Evolutionary conservation across 2,329 filamentous ascomycete genomes (phyloP).

Genomic region (Aspergillus candidus): DNA sequence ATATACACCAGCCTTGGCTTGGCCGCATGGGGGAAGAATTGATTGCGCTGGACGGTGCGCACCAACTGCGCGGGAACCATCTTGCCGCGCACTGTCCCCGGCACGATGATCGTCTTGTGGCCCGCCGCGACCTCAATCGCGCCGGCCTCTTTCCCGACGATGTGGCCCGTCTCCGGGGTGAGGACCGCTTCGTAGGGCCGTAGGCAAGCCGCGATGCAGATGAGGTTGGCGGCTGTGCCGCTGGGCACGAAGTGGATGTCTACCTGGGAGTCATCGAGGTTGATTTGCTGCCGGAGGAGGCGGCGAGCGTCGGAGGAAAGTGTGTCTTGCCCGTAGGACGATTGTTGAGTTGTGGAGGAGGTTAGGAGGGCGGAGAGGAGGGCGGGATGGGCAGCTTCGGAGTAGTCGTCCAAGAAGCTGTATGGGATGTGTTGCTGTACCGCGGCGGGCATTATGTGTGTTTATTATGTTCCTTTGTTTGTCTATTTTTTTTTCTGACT

Average conservation of each 20-base stretch:
- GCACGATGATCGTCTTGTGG: slow-evolving; percentile 48
- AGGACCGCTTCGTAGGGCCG: slow-evolving; percentile 48
- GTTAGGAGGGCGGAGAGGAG: slow-evolving; percentile 43
- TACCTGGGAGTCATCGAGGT: slow-evolving; percentile 32
- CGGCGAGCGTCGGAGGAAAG: slow-evolving; percentile 40
- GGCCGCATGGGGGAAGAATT: slow-evolving; percentile 49
- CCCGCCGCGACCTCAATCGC: slow-evolving; percentile 46
- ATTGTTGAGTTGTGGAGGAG: slow-evolving; percentile 43
- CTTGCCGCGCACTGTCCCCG: slow-evolving; percentile 41
- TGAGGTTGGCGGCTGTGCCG: slow-evolving; percentile 48
- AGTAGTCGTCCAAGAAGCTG: slow-evolving; percentile 49
- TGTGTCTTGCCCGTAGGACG: slow-evolving; percentile 44
- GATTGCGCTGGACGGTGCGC: slow-evolving; percentile 43
- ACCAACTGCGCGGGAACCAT: slow-evolving; percentile 41
- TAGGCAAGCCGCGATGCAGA: slow-evolving; percentile 48
- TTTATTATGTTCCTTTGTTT: neutral
- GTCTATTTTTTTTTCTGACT: neutral
- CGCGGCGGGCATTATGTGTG: neutral
- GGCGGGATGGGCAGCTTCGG: slow-evolving; percentile 48
- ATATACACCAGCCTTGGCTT: slow-evolving; percentile 49
- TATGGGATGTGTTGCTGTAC: slow-evolving; percentile 23
- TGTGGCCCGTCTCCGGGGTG: slow-evolving; percentile 46
- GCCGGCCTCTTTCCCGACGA: slow-evolving; percentile 46
- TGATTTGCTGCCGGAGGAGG: slow-evolving; percentile 34
- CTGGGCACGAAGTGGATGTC: slow-evolving; percentile 49